Evolutionary conservation across 2,329 filamentous ascomycete species (phyloP).

Genomic region (Pseudopithomyces chartarum): DNA sequence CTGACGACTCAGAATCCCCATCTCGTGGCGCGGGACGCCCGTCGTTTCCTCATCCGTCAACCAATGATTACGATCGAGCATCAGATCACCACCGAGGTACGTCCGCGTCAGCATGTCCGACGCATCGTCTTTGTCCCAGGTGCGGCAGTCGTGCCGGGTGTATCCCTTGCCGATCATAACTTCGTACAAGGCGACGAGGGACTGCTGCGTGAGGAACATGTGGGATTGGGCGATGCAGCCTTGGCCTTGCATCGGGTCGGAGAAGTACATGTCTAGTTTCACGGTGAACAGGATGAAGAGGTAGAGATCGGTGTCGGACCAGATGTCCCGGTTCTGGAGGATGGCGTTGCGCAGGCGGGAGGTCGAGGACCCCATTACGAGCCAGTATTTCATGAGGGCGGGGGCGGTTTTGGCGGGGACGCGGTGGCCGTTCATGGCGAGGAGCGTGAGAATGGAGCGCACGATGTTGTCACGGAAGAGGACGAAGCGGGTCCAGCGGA

Average conservation of each 20-base stretch:
- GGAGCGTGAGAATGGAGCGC: slow-evolving; percentile 63
- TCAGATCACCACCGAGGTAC: slow-evolving; percentile 26
- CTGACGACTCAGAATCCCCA: slow-evolving; percentile 43
- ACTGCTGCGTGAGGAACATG: slow-evolving; percentile 59
- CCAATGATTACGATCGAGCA: slow-evolving; percentile 22
- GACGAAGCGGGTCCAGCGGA: slow-evolving; percentile 73
- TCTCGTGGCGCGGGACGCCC: slow-evolving; percentile 33
- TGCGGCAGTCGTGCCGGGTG: slow-evolving; percentile 21
- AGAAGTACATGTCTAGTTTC: slow-evolving; percentile 74
- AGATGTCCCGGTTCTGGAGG: slow-evolving; percentile 59
- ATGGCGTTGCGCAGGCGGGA: slow-evolving; percentile 60
- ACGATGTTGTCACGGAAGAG: slow-evolving; percentile 49
- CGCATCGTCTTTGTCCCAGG: slow-evolving; percentile 28
- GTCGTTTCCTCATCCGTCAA: slow-evolving; percentile 29
- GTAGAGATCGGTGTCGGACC: slow-evolving; percentile 65
- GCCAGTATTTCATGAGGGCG: slow-evolving; percentile 69
- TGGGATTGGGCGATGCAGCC: slow-evolving; percentile 43
- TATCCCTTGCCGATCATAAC: slow-evolving; percentile 62
- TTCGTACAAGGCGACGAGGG: slow-evolving; percentile 62
- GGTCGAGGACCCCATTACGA: slow-evolving; percentile 69
- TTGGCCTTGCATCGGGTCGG: slow-evolving; percentile 64
- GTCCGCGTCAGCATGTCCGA: slow-evolving; percentile 24
- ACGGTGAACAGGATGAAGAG: slow-evolving; percentile 68
- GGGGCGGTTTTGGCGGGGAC: slow-evolving; percentile 55
- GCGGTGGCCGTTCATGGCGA: slow-evolving; percentile 62